Evolutionary conservation across 306 rosid genomes (phyloP).

Genomic region (Astragalus glycyphyllos): DNA sequence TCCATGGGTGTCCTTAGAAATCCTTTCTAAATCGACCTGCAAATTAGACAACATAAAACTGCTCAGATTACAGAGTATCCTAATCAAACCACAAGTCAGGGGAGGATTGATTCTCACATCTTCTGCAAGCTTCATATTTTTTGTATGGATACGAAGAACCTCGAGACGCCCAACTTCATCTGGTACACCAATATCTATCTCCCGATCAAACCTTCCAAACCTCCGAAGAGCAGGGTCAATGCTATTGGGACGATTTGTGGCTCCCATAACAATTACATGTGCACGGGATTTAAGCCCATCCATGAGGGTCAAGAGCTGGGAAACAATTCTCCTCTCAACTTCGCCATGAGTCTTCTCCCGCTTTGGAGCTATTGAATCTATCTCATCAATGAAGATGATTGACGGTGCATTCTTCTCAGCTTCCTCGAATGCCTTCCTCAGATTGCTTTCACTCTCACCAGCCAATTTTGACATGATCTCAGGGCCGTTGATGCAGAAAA

Average conservation of each 20-base stretch:
- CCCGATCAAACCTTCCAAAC: constrained; percentile 99
- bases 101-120: constrained; percentile 61
- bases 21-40: constrained; percentile 93
- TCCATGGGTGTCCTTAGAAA: constrained; percentile 91
- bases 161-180: constrained; percentile 97
- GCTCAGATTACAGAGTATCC: constrained; percentile 22
- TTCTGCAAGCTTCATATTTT: constrained; percentile 96
- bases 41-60: background rate
- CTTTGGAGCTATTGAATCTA: constrained; percentile 99
- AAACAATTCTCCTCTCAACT: constrained; percentile 97
- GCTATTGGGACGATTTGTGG: constrained; percentile 96
- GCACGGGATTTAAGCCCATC: constrained; percentile 96
- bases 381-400: constrained; percentile 92
- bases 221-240: constrained; percentile 96
- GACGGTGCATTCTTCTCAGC: constrained; percentile 99
- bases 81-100: constrained; percentile 10
- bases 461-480: constrained; percentile 98
- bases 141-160: constrained; percentile 96
- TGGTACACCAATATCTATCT: constrained; percentile 95
- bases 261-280: constrained; percentile 96
- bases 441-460: constrained; percentile 98
- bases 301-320: constrained; percentile 97
- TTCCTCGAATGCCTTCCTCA: constrained; percentile 97
- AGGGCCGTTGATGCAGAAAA: constrained; percentile 97
- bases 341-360: constrained; percentile 97